A percentile compares a stretch with the other conserved stretches of the same genome.
These are phyloP conservation scores for Gaillardinia entomophila DNA, from an alignment of 805 yeast species.

Conservation along the genomic window DNA sequence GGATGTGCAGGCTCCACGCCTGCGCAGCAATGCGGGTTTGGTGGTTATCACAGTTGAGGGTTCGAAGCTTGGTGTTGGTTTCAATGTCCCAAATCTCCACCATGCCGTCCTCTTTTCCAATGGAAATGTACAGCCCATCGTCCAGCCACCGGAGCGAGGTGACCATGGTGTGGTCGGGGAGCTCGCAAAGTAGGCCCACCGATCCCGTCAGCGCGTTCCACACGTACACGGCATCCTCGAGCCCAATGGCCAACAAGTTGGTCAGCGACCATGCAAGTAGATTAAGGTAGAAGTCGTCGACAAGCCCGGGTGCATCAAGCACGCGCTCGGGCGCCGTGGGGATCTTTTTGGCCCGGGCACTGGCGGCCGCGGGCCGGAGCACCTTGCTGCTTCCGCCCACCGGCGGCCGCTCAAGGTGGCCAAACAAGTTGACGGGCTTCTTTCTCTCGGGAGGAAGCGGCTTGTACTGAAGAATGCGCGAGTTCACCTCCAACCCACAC, in stretches of 20 bases:
- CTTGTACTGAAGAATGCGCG: constrained; percentile 78
- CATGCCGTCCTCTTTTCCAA: constrained; percentile 79
- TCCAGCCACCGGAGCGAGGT: constrained; percentile 86
- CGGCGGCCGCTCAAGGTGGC: constrained; percentile 23
- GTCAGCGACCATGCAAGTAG: constrained; percentile 81
- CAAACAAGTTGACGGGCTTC: constrained; percentile 28
- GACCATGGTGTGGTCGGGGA: constrained; percentile 42
- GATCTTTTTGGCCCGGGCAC: constrained; percentile 67
- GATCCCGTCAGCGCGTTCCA: constrained; percentile 88
- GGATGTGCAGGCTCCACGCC: constrained; percentile 75
- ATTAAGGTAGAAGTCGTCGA: constrained; percentile 88
- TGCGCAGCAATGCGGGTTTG: constrained; percentile 73
- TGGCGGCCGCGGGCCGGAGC: constrained; percentile 45
- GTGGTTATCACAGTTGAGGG: constrained; percentile 64
- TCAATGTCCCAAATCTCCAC: constrained; percentile 94
- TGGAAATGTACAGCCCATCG: constrained; percentile 79
- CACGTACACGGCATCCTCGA: constrained; percentile 75
- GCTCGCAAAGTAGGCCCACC: constrained; percentile 63
- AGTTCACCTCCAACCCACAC: constrained; percentile 80
- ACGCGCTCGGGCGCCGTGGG: constrained; percentile 90
- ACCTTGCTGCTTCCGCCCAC: constrained; percentile 21
- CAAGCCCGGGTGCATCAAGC: constrained; percentile 91
- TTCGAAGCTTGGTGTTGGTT: constrained; percentile 63
- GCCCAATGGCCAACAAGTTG: constrained; percentile 81
- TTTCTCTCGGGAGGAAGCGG: constrained; percentile 73